Evolutionary conservation across 257 asterid species (phyloP), one percentile per base, ranked within the genome.

Genomic region (Apocynum venetum): DNA sequence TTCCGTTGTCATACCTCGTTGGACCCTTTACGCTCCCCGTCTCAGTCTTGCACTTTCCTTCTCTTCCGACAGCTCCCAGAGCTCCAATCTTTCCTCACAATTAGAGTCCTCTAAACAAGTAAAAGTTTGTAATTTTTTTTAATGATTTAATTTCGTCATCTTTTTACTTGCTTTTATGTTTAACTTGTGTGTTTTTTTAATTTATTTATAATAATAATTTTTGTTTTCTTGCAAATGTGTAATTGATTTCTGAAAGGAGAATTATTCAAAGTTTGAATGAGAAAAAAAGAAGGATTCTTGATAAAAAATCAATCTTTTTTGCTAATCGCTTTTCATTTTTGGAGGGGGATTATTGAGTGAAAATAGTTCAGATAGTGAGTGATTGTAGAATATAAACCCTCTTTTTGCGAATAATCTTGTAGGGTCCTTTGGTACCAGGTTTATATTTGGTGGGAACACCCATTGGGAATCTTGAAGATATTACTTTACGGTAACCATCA

Each of bases 381-480:
- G 31, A 38, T 53, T 19, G n/a, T 31, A 19, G 25, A 38, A 69
- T 65, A 25, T 14, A 56, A 52, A 55, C 49, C 71, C 19, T 41
- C 1, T 8, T 46, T 49, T 61, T 4, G 55, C 35, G 5, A 56
- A 40, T 15, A 76, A 51, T 73, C 69, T 78, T 83, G 79, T 51
- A 95, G 99, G 91, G 92, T 61, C 90, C 96, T 81, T 78, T 93
- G 84, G 83, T 90, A 85, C 92, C 97, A 74, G 99, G 98, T 57
- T 77, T 93, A 43, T 95, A 95, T 89, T 85, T 95, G 43, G 97
- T 95, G 13, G 98, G 96, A 80, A 95, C 98, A 11, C 98, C 99
- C 64, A 91, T 95, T 73, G 98, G 99, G 75, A 95, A 91, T 89
- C 98, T 95, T 82, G 98, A 93, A 85, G 98, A 95, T 83, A 95